Evolutionary conservation across 2,329 filamentous ascomycete genomes (phyloP).

Genomic region (Dryadomyces quercivorus): DNA sequence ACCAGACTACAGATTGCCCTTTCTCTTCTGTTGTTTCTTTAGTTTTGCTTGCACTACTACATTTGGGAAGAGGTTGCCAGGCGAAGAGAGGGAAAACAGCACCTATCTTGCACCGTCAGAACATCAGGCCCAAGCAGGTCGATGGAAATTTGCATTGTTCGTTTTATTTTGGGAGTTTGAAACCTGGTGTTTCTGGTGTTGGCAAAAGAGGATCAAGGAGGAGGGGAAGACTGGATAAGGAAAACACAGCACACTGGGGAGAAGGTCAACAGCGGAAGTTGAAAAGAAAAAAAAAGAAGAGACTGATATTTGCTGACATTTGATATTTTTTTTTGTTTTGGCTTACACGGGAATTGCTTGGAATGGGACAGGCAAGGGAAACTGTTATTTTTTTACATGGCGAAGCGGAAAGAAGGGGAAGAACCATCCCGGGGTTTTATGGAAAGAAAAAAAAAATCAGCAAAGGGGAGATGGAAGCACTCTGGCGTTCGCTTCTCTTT

Average conservation of each 20-base stretch:
- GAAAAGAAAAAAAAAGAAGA: neutral
- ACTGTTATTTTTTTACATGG: neutral
- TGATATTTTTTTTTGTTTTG: neutral
- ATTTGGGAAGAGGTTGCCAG: neutral
- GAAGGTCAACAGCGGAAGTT: neutral
- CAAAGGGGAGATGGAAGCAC: neutral
- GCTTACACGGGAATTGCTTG: neutral
- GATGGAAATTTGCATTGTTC: neutral
- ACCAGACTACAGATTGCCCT: neutral
- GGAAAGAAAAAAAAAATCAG: neutral
- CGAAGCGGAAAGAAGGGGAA: neutral
- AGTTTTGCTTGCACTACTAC: neutral
- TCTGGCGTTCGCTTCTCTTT: neutral
- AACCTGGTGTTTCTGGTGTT: neutral
- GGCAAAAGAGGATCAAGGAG: neutral
- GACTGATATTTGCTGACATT: neutral
- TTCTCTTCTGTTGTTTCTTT: neutral
- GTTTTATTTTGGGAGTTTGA: slow-evolving; percentile 1
- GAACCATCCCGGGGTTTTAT: neutral
- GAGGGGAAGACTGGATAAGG: neutral
- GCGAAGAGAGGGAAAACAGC: slow-evolving; percentile 1
- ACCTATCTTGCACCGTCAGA: neutral
- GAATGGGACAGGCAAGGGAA: slow-evolving; percentile 1
- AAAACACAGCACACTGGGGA: neutral
- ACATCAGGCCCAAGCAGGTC: neutral